phyloP scores from a whole-genome alignment of 495 filamentous ascomycete genomes.

The Symbiotaphrina buchneri region DNA sequence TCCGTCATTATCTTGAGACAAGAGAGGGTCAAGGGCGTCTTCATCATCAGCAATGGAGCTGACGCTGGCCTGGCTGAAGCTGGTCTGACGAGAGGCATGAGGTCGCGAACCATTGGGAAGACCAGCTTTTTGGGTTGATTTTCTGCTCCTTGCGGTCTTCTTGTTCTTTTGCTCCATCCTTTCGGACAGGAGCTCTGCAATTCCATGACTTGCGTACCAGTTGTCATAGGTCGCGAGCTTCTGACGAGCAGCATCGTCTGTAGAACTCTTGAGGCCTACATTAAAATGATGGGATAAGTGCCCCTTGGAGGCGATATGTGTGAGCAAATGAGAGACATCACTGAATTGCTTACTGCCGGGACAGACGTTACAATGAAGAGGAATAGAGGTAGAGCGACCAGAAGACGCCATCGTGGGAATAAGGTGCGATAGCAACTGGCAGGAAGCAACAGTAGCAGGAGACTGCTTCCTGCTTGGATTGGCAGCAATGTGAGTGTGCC shows the following conservation, averaged over 20 bases:
- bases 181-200: constrained; percentile 42
- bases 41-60: no score
- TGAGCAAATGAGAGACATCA: constrained; percentile 72
- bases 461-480: no score
- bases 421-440: background rate
- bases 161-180: constrained; percentile 50
- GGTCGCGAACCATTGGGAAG: background rate
- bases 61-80: no score
- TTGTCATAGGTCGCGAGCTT: constrained; percentile 34
- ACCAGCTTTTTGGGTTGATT: background rate
- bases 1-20: no score
- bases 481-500: no score
- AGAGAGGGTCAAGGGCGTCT: no score
- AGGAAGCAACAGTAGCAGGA: background rate
- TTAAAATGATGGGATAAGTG: constrained; percentile 60
- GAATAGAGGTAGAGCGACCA: constrained; percentile 15
- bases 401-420: background rate
- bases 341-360: constrained; percentile 58
- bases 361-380: constrained; percentile 60
- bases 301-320: constrained; percentile 67
- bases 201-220: constrained; percentile 45
- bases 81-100: no score
- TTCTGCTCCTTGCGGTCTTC: constrained; percentile 12
- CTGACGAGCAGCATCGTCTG: constrained; percentile 24
- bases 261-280: constrained; percentile 35